Conservation (phyloP, 768 basidiomycete species). For the Rubroboletus pulcherrimus region DNA sequence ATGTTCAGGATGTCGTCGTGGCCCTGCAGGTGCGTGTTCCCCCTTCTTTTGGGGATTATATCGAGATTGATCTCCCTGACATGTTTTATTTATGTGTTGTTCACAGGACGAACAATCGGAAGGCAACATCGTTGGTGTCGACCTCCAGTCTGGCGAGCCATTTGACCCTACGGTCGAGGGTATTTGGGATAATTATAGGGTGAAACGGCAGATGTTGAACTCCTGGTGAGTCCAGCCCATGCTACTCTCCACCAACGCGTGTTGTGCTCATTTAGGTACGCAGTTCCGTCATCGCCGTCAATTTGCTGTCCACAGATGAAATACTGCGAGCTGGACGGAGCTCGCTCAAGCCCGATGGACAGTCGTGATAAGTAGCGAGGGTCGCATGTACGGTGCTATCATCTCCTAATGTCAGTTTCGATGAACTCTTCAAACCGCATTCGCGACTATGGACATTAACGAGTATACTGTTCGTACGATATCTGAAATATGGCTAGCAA, state of each 20-base stretch:
- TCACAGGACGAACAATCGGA: constrained; percentile 87
- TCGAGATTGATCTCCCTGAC: constrained; percentile 12
- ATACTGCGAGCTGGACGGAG: constrained; percentile 87
- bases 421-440: constrained; percentile 11
- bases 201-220: constrained; percentile 98
- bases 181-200: constrained; percentile 98
- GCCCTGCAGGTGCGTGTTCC: constrained; percentile 68
- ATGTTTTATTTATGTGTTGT: background rate
- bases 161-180: constrained; percentile 95
- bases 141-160: constrained; percentile 91
- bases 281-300: constrained; percentile 92
- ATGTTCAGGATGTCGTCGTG: constrained; percentile 93
- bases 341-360: constrained; percentile 79
- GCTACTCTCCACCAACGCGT: constrained; percentile 12
- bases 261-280: constrained; percentile 25
- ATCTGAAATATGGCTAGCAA: constrained; percentile 14
- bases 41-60: background rate
- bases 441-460: constrained; percentile 31
- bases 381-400: constrained; percentile 20
- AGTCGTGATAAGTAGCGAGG: constrained; percentile 37
- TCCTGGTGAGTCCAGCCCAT: constrained; percentile 64
- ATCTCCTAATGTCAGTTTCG: constrained; percentile 14
- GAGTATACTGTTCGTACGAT: constrained; percentile 29
- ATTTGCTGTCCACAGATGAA: constrained; percentile 93
- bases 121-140: constrained; percentile 88